These are phyloP conservation scores for Phytophthora citrophthora DNA, from an alignment of 352 stramenopile species.

Conservation along the genomic window DNA sequence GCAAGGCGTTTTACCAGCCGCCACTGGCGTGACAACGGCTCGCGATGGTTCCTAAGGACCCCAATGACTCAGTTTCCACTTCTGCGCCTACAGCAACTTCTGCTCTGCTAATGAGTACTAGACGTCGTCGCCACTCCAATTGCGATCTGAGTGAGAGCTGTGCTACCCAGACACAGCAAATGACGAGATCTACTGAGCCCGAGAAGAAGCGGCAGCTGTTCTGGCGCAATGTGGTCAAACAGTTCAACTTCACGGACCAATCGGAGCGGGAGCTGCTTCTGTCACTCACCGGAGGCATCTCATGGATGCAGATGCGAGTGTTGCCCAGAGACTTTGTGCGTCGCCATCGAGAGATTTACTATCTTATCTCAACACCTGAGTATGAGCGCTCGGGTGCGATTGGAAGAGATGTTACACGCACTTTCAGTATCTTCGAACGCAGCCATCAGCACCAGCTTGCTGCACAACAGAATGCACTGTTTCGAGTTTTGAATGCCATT, in stretches of 20 bases:
- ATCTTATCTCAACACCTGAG: constrained; percentile 66
- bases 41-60: constrained; percentile 26
- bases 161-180: constrained; percentile 18
- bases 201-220: constrained; percentile 62
- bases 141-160: constrained; percentile 28
- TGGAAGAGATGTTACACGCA: constrained; percentile 82
- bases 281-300: constrained; percentile 67
- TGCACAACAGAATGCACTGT: constrained; percentile 67
- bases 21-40: constrained; percentile 3
- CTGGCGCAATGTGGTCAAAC: constrained; percentile 81
- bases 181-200: constrained; percentile 1
- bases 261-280: constrained; percentile 67
- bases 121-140: constrained; percentile 28
- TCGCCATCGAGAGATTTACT: constrained; percentile 82
- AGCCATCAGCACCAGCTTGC: constrained; percentile 49
- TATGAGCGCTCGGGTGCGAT: constrained; percentile 79
- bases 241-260: constrained; percentile 81
- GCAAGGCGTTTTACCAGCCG: constrained; percentile 3
- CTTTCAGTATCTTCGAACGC: constrained; percentile 87
- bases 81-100: not conserved
- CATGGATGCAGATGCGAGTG: constrained; percentile 65
- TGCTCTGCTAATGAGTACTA: not conserved
- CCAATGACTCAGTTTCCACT: constrained; percentile 13
- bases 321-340: constrained; percentile 62
- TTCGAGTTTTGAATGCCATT: constrained; percentile 84